Evolutionary conservation across 345 rosid genomes (phyloP), one percentile per base, ranked within the genome.

Genomic region (Mallotus nudiflorus): DNA sequence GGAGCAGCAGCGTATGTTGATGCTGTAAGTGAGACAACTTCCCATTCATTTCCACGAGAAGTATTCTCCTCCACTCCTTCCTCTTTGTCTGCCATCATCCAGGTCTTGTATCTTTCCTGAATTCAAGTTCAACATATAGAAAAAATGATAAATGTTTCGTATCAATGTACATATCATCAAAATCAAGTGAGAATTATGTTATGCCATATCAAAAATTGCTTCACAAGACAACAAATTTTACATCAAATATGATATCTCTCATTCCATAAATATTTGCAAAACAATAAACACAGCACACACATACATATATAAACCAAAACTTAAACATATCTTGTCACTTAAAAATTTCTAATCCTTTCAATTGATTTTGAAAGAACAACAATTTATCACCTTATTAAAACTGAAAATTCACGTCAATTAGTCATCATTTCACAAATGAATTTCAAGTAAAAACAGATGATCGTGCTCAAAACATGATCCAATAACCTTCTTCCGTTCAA

Each of bases 1-100:
- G 98, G 93, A 77, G 95, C 78, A 73, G 98, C 96, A 75, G 91
- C 95, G 73, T 96, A 96, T 25, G 98, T 75, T 12, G 99, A 96
- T 64, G 96, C 95, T 29, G 99, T 91, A 25, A 96, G 91, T 1
- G 96, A 87, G 9, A 96, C 95, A 20, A 96, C 97, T 83, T 96
- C 99, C 98, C 98, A 96, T 66, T 92, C 98, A 59, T 83, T 87
- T 67, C 92, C 94, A 24, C 85, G 90, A 3, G 82, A 29, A 22
- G 45, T 65, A 67, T 73, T 80, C 60, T 73, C 89, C 65, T 79
- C 84, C 54, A 16, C 65, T 31, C 56, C 68, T 39, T 73, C 90
- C 59, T 77, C 85, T 52, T 85, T 87, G 69, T 77, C 78, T 3
- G 84, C 85, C 97, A 94, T 94, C 77, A 51, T 81, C 52, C 22